Evolutionary conservation across 306 rosid genomes (phyloP), one percentile per base, ranked within the genome.

Genomic region (Malus fusca): DNA sequence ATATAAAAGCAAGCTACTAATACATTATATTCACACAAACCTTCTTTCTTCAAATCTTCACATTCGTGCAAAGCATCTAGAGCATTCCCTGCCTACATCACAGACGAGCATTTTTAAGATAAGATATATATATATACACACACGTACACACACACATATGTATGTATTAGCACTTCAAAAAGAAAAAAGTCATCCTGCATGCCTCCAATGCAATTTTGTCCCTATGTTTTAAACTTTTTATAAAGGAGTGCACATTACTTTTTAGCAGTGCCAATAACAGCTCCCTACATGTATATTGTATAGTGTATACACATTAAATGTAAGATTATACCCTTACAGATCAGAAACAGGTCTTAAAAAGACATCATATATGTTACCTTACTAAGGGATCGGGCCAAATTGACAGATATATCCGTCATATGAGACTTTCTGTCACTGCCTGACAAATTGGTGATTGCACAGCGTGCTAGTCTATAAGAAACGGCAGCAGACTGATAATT

Each of bases 301-400:
- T 51, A 51, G 17, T 58, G 6, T 22, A 58, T n/a, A 22, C 28
- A 58, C 8, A 22, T 23, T 40, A 40, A 58, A 35, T 21, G 18
- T 15, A 3, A 52, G 43, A 8, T 69, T 63, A 30, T 22, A 22
- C 53, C 76, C 3, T 56, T 81, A 73, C n/a, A 55, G 52, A 37
- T 40, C 53, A 19, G 40, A 31, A 67, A 51, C 58, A 77, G 77
- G 69, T n/a, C 69, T 73, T 58, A 33, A 73, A 63, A 78, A 53
- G 72, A 23, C 48, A 79, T 31, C 56, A 77, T 72, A 79, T 26
- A 59, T 42, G 59, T 78, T 78, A 91, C 97, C 90, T 71, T 91
- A 80, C 82, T 72, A 75, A 94, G 96, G 53, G 95, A 80, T 68
- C 97, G 87, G 48, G 95, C 96, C 88, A 94, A 85, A 87, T 94